Evolutionary conservation across 73 alveolate genomes (phyloP).

Genomic region (Symbiodinium pilosum): DNA sequence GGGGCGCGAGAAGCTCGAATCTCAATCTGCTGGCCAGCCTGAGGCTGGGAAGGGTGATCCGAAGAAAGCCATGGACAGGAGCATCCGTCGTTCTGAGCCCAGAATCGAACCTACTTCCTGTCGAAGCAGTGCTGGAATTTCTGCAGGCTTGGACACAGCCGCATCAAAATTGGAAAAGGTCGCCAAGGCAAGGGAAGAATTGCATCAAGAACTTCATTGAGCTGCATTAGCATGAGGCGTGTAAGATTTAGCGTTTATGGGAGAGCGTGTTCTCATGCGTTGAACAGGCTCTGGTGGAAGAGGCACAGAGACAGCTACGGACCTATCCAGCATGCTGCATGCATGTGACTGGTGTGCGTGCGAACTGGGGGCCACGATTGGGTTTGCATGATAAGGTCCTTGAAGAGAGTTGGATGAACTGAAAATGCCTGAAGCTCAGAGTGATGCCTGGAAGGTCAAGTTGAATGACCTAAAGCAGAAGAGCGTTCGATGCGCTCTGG

Average conservation of each 20-base stretch:
- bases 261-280: too few relatives aligned
- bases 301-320: constrained; percentile 43
- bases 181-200: too few relatives aligned
- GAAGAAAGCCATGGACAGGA: constrained; percentile 60
- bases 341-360: neutral
- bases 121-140: neutral
- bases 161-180: constrained; percentile 88
- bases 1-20: too few relatives aligned
- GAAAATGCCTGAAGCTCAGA: neutral
- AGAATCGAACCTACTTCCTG: neutral
- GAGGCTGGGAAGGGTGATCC: constrained; percentile 61
- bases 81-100: constrained; percentile 35
- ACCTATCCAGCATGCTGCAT: neutral
- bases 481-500: too few relatives aligned
- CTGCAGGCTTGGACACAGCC: constrained; percentile 82
- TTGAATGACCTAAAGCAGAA: too few relatives aligned
- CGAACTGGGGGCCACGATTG: too few relatives aligned
- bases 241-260: too few relatives aligned
- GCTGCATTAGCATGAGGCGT: too few relatives aligned
- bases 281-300: constrained; percentile 75
- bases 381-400: neutral
- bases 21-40: neutral
- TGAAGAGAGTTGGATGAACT: constrained; percentile 58
- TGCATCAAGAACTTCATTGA: too few relatives aligned
- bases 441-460: too few relatives aligned